Evolutionary conservation across 768 basidiomycete species (phyloP).

Genomic region (Cyclocybe aegerita): DNA sequence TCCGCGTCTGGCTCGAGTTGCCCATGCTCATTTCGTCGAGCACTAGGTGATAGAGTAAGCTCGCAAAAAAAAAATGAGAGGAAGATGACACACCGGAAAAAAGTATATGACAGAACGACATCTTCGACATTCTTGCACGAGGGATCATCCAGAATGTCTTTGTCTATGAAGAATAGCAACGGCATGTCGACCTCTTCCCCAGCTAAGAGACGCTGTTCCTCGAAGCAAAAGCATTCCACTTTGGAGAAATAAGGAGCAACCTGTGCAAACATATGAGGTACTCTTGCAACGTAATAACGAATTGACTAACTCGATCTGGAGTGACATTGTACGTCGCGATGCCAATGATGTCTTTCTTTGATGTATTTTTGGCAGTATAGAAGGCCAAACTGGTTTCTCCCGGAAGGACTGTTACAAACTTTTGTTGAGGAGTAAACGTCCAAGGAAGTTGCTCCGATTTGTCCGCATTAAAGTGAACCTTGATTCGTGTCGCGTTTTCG

Average conservation of each 20-base stretch:
- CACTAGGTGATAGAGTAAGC: slow-evolving; percentile 43
- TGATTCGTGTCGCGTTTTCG: slow-evolving; percentile 70
- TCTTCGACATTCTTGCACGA: slow-evolving; percentile 84
- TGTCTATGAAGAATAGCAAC: slow-evolving; percentile 97
- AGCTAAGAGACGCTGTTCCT: slow-evolving; percentile 93
- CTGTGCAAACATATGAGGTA: slow-evolving; percentile 36
- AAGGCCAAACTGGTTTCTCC: slow-evolving; percentile 97
- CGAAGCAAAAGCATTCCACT: slow-evolving; percentile 99
- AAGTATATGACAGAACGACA: slow-evolving; percentile 94
- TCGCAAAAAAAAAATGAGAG: background rate
- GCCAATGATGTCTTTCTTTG: slow-evolving; percentile 87
- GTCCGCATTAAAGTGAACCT: slow-evolving; percentile 96
- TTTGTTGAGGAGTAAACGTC: slow-evolving; percentile 90
- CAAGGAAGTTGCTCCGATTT: slow-evolving; percentile 87
- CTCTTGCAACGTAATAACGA: background rate
- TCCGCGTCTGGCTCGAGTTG: slow-evolving; percentile 90
- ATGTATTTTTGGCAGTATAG: slow-evolving; percentile 88
- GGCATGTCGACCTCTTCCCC: slow-evolving; percentile 99
- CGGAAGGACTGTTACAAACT: slow-evolving; percentile 84
- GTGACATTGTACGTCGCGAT: slow-evolving; percentile 99
- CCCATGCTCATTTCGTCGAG: slow-evolving; percentile 80
- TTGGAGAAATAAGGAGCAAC: slow-evolving; percentile 98
- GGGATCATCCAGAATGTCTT: slow-evolving; percentile 93
- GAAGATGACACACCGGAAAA: slow-evolving; percentile 73
- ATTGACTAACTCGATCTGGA: slow-evolving; percentile 79